A percentile compares a stretch with the other conserved stretches of the same genome.
These are phyloP conservation scores for Magnaporthales sp. DNA, from an alignment of 2,329 filamentous ascomycete species.

Conservation along the genomic window DNA sequence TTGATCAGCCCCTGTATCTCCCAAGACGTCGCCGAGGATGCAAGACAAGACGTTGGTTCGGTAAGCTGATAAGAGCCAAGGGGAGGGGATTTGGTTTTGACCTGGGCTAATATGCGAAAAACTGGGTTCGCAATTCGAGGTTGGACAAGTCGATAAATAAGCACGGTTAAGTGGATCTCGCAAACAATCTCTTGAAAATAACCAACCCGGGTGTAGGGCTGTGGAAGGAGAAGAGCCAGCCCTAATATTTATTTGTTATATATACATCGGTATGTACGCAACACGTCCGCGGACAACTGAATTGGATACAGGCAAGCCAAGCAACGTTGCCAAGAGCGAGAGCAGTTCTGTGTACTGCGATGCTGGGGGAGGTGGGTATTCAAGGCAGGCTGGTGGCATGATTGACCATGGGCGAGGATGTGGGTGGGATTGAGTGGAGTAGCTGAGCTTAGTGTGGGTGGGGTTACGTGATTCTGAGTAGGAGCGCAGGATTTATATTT, in stretches of 20 bases:
- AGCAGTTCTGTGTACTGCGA: background rate
- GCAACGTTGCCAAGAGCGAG: background rate
- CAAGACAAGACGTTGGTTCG: background rate
- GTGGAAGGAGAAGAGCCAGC: background rate
- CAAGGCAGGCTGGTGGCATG: background rate
- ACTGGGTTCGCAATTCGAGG: too few species aligned
- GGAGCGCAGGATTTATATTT: background rate
- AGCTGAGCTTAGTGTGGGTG: background rate
- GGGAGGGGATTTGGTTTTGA: background rate
- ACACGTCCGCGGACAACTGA: background rate
- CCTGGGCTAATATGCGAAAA: background rate
- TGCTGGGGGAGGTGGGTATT: too few species aligned
- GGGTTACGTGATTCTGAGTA: background rate
- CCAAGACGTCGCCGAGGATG: background rate
- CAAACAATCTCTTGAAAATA: too few species aligned
- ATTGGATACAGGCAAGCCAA: background rate
- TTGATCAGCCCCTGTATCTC: background rate
- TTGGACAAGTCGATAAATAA: background rate
- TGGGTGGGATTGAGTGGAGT: background rate
- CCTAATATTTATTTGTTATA: background rate
- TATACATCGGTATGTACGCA: background rate
- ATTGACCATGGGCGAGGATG: background rate
- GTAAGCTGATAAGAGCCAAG: background rate
- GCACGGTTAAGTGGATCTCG: too few species aligned
- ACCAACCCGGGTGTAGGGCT: too few species aligned